Conservation (phyloP, 75 land plant species). For the Picea glauca region DNA sequence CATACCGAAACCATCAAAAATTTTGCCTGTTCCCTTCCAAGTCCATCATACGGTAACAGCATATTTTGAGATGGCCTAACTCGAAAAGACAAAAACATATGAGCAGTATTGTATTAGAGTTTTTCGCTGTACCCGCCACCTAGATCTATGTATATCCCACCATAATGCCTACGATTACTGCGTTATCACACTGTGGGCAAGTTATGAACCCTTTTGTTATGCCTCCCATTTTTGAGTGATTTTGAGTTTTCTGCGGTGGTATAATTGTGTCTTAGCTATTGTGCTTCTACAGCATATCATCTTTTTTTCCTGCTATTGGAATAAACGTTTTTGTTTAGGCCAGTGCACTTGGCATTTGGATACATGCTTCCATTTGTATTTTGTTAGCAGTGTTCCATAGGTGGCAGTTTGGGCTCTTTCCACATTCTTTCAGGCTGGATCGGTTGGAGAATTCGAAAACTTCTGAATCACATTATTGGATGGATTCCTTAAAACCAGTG, state of each 20-base stretch:
- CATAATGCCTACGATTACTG: background rate
- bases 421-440: background rate
- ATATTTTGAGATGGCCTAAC: background rate
- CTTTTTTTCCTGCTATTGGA: background rate
- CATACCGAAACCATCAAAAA: too few relatives aligned
- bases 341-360: too few relatives aligned
- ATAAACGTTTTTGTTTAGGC: background rate
- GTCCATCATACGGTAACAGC: background rate
- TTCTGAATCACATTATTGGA: background rate
- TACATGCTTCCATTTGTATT: background rate
- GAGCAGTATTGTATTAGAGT: too few relatives aligned
- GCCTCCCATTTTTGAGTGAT: background rate
- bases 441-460: background rate
- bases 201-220: background rate
- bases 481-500: background rate
- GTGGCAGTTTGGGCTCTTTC: background rate
- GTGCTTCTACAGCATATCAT: background rate
- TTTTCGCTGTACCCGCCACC: background rate
- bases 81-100: background rate
- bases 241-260: background rate
- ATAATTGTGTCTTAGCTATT: background rate
- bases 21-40: too few relatives aligned
- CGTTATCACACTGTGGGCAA: background rate
- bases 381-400: background rate
- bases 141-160: background rate